phyloP scores from a whole-genome alignment of 169 alveolate genomes.

The Blepharisma undulans region DNA sequence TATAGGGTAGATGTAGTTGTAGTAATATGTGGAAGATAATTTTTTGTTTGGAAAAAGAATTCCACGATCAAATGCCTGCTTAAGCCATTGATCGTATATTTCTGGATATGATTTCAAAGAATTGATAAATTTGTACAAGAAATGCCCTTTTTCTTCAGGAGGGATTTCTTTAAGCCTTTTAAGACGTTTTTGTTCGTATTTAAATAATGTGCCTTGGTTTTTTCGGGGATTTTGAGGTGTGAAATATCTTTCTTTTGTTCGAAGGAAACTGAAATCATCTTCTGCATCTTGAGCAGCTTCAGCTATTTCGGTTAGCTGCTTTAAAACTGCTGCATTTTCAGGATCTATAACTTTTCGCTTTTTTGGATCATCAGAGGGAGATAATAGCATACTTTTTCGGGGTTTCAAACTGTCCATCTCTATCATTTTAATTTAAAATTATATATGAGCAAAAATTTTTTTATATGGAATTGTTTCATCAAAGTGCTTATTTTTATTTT shows the following conservation, averaged over 20 bases:
- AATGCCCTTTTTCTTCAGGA: background rate
- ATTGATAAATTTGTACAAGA: background rate
- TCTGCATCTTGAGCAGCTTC: background rate
- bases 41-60: background rate
- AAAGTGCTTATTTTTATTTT: background rate
- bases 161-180: background rate
- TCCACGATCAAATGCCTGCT: background rate
- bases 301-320: background rate
- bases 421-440: background rate
- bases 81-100: background rate
- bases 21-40: background rate
- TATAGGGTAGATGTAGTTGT: background rate
- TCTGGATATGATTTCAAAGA: background rate
- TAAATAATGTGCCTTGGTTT: background rate
- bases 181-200: background rate
- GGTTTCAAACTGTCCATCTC: background rate
- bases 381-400: background rate
- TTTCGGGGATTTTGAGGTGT: background rate
- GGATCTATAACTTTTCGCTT: background rate
- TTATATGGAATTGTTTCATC: background rate
- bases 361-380: background rate
- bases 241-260: background rate
- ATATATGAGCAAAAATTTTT: background rate
- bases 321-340: background rate
- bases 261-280: background rate